Conservation (phyloP, 2,329 filamentous ascomycete species). For the Emmonsiellopsis sp. region DNA sequence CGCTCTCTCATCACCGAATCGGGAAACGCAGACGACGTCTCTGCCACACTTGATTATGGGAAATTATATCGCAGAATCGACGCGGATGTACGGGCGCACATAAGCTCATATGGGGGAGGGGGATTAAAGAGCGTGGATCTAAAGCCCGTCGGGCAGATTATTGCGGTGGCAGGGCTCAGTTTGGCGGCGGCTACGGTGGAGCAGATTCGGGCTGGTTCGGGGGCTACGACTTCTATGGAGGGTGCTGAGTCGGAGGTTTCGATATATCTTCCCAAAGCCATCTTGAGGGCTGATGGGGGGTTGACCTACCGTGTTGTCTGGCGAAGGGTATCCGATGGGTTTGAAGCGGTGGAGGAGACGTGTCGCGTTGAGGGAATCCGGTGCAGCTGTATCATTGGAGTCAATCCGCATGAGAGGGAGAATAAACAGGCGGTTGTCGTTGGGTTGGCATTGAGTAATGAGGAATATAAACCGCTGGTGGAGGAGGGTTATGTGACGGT, state of each 20-base stretch:
- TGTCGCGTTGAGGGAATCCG: slow-evolving; percentile 36
- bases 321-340: slow-evolving; percentile 20
- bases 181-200: not conserved
- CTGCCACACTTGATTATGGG: slow-evolving; percentile 39
- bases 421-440: slow-evolving; percentile 42
- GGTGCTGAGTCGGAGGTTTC: slow-evolving; percentile 30
- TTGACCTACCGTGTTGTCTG: slow-evolving; percentile 29
- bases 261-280: slow-evolving; percentile 36
- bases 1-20: slow-evolving; percentile 28
- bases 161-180: not conserved
- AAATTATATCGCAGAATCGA: slow-evolving; percentile 37
- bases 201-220: slow-evolving; percentile 13
- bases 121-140: not conserved
- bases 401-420: slow-evolving; percentile 44
- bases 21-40: slow-evolving; percentile 36
- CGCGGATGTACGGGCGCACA: slow-evolving; percentile 17
- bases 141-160: not conserved
- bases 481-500: slow-evolving; percentile 23
- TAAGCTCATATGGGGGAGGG: not conserved
- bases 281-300: slow-evolving; percentile 35
- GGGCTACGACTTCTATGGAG: not conserved
- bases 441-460: slow-evolving; percentile 27
- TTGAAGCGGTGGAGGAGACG: slow-evolving; percentile 25
- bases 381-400: slow-evolving; percentile 41
- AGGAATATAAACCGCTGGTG: slow-evolving; percentile 20